Percentiles rank a stretch among this genome's conserved stretches.
These are phyloP conservation scores for Aristolochia californica DNA, from an alignment of 164 flowering plant species.

Conservation along the genomic window DNA sequence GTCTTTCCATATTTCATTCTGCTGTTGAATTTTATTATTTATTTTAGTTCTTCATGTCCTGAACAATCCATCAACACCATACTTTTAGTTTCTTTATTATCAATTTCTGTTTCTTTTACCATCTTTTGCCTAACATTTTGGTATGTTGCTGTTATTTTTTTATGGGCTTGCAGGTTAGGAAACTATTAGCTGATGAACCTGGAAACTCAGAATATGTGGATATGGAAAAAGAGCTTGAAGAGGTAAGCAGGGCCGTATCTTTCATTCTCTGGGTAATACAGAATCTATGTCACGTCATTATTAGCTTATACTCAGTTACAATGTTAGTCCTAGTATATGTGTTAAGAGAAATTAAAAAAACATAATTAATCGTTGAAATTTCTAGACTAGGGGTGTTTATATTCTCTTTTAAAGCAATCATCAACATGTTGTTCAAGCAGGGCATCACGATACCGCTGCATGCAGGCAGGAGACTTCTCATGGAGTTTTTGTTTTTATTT, in stretches of 20 bases:
- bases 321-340: too few relatives aligned
- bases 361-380: not conserved
- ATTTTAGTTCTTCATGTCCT: too few relatives aligned
- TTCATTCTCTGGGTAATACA: too few relatives aligned
- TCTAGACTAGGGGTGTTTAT: slow-evolving; percentile 4
- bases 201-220: slow-evolving; percentile 76
- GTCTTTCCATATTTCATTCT: too few relatives aligned
- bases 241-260: slow-evolving; percentile 31
- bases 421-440: slow-evolving; percentile 41
- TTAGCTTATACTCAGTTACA: too few relatives aligned
- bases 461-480: slow-evolving; percentile 17
- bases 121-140: not conserved
- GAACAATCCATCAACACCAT: not conserved
- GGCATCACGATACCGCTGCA: slow-evolving; percentile 24
- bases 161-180: slow-evolving; percentile 33
- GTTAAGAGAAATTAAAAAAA: too few relatives aligned
- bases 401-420: slow-evolving; percentile 28
- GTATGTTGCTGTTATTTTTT: slow-evolving; percentile 7
- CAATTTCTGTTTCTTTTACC: not conserved
- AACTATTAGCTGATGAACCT: slow-evolving; percentile 68
- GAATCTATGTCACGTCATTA: too few relatives aligned
- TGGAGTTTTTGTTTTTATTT: slow-evolving; percentile 21
- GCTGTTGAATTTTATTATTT: too few relatives aligned
- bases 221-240: slow-evolving; percentile 87
- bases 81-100: not conserved